Evolutionary conservation across 2,329 filamentous ascomycete genomes (phyloP).

Genomic region (Aspergillus proliferans): DNA sequence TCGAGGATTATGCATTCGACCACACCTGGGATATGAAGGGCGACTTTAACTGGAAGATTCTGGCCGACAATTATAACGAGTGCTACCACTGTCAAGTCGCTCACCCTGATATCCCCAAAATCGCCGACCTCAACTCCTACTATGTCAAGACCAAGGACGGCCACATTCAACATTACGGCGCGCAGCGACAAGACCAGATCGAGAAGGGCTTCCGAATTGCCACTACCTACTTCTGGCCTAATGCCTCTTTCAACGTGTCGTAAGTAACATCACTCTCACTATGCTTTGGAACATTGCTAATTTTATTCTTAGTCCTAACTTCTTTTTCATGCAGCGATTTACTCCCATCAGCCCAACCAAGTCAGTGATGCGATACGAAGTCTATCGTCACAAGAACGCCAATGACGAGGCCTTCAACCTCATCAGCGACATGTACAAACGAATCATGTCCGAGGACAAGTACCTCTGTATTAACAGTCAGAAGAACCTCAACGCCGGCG

Average conservation of each 20-base stretch:
- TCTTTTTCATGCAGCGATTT: constrained; percentile 58
- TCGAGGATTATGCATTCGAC: constrained; percentile 50
- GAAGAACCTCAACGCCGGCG: constrained; percentile 54
- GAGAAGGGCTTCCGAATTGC: constrained; percentile 37
- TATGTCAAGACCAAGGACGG: constrained; percentile 42
- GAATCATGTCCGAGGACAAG: constrained; percentile 59
- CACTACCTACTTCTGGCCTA: constrained; percentile 23
- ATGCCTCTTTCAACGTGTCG: constrained; percentile 19
- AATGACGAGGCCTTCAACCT: constrained; percentile 51
- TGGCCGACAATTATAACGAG: constrained; percentile 60
- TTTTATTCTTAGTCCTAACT: constrained; percentile 42
- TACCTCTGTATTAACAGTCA: constrained; percentile 54
- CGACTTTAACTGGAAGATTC: constrained; percentile 56
- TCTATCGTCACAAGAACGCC: constrained; percentile 55
- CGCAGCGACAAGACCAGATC: constrained; percentile 42
- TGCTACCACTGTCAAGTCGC: constrained; percentile 57
- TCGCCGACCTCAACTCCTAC: constrained; percentile 52
- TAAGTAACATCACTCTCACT: constrained; percentile 15
- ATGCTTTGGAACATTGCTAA: constrained; percentile 14
- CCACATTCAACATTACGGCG: constrained; percentile 46
- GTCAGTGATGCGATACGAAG: constrained; percentile 55
- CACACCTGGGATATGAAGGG: constrained; percentile 54
- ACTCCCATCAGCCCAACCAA: constrained; percentile 48
- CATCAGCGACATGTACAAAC: constrained; percentile 55
- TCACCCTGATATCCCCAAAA: constrained; percentile 50